A percentile compares a stretch with the other conserved stretches of the same genome.
These are phyloP conservation scores for Cruciata laevipes DNA, from an alignment of 257 asterid species.

Conservation along the genomic window DNA sequence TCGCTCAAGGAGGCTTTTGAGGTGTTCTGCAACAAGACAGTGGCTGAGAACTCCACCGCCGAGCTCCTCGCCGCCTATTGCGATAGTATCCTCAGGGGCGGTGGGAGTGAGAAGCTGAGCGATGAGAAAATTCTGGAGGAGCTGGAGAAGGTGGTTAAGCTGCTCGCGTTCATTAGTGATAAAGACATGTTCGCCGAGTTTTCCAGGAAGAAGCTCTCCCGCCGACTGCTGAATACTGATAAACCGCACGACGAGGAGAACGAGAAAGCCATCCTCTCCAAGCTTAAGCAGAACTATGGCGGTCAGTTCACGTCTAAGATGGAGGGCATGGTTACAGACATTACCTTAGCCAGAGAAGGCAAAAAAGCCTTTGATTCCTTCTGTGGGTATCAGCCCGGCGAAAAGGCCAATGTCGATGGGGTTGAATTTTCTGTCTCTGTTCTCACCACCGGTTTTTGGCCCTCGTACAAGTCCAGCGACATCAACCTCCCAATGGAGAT, in stretches of 20 bases:
- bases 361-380: no score
- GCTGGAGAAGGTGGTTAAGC: not conserved
- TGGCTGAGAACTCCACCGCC: not conserved
- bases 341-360: not conserved
- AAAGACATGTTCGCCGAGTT: no score
- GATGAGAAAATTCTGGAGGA: not conserved
- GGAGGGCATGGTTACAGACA: not conserved
- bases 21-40: not conserved
- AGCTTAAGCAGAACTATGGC: not conserved
- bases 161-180: no score
- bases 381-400: no score
- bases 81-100: not conserved
- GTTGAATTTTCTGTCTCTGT: not conserved
- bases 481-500: not conserved
- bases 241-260: no score
- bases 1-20: not conserved
- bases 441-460: not conserved
- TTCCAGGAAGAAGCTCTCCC: no score
- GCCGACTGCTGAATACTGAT: no score
- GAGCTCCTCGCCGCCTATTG: not conserved
- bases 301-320: slow-evolving; percentile 1
- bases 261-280: not conserved
- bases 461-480: not conserved
- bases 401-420: no score
- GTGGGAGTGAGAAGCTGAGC: not conserved